Conservation (phyloP, 2,329 filamentous ascomycete genomes). For the Nothophoma quercina region DNA sequence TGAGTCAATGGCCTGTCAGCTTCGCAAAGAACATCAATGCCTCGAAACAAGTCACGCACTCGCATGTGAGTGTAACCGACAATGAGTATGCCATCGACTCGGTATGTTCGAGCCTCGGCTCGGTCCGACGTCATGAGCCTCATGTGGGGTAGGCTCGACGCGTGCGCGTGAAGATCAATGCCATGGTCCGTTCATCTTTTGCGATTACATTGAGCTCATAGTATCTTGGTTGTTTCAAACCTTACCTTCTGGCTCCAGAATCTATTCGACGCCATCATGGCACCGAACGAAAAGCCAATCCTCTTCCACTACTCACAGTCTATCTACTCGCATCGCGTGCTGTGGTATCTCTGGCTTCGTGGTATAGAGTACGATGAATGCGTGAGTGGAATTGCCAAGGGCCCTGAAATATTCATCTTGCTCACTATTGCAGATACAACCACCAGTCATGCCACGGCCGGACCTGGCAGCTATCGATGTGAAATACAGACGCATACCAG, state of each 20-base stretch:
- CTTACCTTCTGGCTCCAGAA: too few relatives aligned
- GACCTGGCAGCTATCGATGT: conserved; percentile 42
- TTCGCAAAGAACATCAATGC: neutral
- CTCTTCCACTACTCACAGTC: conserved; percentile 73
- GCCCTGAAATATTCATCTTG: neutral
- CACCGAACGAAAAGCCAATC: conserved; percentile 57
- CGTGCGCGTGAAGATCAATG: neutral
- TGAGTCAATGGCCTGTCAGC: neutral
- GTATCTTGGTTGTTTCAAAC: too few relatives aligned
- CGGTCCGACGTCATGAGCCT: conserved; percentile 10
- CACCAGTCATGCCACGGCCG: conserved; percentile 41
- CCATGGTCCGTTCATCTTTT: too few relatives aligned
- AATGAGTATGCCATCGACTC: neutral
- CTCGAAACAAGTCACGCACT: too few relatives aligned
- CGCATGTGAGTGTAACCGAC: neutral
- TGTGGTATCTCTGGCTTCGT: conserved; percentile 73
- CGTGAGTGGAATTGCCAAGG: conserved; percentile 54
- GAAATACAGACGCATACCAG: conserved; percentile 49
- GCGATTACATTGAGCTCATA: too few relatives aligned
- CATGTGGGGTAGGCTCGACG: conserved; percentile 18
- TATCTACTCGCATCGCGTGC: conserved; percentile 68
- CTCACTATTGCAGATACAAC: conserved; percentile 64
- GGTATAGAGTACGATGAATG: conserved; percentile 73
- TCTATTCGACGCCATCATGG: too few relatives aligned
- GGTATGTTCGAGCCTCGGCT: conserved; percentile 17